phyloP scores from a whole-genome alignment of 2,329 filamentous ascomycete genomes.

The Colletotrichum cereale region DNA sequence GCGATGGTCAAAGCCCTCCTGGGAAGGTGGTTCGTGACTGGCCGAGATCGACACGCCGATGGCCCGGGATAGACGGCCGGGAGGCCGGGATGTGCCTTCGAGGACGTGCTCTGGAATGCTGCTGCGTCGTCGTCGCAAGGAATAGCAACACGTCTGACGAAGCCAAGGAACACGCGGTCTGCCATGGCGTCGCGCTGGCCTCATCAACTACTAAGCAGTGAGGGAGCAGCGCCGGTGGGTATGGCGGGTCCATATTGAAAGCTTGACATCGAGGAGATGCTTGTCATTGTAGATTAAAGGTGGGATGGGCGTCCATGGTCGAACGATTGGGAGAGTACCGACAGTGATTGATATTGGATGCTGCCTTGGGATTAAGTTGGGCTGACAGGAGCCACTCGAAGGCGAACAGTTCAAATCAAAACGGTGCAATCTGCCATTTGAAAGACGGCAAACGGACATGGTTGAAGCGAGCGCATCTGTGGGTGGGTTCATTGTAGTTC shows the following conservation, averaged over 20 bases:
- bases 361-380: conserved; percentile 1
- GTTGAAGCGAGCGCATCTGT: conserved; percentile 31
- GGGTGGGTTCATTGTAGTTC: background rate
- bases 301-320: background rate
- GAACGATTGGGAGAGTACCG: conserved; percentile 8
- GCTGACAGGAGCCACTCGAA: background rate
- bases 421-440: conserved; percentile 18
- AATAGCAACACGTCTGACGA: background rate
- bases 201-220: background rate
- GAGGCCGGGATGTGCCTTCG: conserved; percentile 2
- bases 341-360: background rate
- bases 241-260: conserved; percentile 4
- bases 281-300: conserved; percentile 4
- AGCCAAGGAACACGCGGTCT: conserved; percentile 20
- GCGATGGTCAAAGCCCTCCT: background rate
- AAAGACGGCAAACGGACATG: background rate
- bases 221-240: conserved; percentile 1
- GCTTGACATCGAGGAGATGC: conserved; percentile 20
- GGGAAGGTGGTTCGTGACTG: background rate
- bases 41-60: conserved; percentile 13
- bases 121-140: conserved; percentile 2
- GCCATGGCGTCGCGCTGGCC: conserved; percentile 3
- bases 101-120: background rate
- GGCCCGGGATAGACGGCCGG: background rate
- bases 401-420: conserved; percentile 11